Evolutionary conservation across 2,329 filamentous ascomycete species (phyloP).

Genomic region (Fusarium falciforme): DNA sequence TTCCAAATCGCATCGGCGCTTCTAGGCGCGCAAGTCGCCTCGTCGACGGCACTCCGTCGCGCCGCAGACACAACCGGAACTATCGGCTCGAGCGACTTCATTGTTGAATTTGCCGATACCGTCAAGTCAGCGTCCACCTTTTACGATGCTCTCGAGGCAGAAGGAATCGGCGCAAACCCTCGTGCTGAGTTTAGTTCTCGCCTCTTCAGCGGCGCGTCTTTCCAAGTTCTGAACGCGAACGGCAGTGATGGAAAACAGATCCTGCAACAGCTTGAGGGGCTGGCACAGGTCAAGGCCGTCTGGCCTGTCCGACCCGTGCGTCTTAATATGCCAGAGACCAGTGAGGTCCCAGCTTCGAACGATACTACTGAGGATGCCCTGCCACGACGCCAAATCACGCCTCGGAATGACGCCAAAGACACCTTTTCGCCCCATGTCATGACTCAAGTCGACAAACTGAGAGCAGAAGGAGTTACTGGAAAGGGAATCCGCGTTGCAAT

Average conservation of each 20-base stretch:
- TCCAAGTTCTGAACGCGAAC: neutral
- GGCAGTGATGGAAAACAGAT: neutral
- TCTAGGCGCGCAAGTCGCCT: neutral
- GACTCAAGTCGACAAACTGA: slow-evolving; percentile 64
- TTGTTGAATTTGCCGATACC: neutral
- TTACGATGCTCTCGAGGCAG: neutral
- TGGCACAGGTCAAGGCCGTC: neutral
- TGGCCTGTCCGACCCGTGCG: neutral
- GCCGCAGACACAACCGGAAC: neutral
- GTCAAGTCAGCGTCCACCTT: neutral
- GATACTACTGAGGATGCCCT: neutral
- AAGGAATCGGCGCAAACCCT: neutral
- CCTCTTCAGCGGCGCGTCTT: neutral
- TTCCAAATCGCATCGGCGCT: neutral
- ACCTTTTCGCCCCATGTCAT: slow-evolving; percentile 55
- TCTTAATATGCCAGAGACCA: neutral
- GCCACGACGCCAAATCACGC: neutral
- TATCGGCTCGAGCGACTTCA: neutral
- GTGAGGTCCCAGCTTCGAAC: neutral
- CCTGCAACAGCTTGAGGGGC: neutral
- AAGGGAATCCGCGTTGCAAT: slow-evolving; percentile 61
- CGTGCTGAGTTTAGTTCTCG: neutral
- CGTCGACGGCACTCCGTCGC: neutral
- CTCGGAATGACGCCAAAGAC: neutral
- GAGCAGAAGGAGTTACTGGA: slow-evolving; percentile 57